Conservation (phyloP, 768 basidiomycete species). For the Tricholomella constricta region DNA sequence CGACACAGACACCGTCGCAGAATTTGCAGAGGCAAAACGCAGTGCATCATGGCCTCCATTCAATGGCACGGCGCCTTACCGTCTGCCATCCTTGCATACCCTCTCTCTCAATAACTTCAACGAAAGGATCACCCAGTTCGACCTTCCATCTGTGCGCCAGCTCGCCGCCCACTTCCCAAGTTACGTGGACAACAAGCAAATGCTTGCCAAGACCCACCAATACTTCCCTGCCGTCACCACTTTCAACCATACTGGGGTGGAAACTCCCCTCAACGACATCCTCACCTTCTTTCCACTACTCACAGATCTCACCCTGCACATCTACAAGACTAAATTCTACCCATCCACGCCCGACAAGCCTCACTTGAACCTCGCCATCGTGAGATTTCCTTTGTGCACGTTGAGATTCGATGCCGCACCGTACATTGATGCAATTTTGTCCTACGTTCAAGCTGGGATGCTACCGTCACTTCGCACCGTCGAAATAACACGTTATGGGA, state of each 20-base stretch:
- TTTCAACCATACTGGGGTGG: background rate
- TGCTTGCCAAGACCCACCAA: background rate
- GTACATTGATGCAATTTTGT: background rate
- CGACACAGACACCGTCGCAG: background rate
- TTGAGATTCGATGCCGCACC: background rate
- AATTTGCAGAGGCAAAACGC: background rate
- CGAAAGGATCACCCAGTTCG: background rate
- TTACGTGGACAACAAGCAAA: no score
- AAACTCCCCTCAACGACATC: background rate
- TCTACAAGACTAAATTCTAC: background rate
- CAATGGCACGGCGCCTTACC: background rate
- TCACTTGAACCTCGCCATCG: no score
- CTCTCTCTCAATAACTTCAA: background rate
- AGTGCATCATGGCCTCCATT: background rate
- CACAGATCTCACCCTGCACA: background rate
- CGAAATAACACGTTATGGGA: background rate
- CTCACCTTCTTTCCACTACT: background rate
- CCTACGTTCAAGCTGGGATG: background rate
- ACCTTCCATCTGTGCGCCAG: background rate
- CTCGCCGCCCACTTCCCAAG: background rate
- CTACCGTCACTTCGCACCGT: background rate
- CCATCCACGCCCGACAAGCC: background rate
- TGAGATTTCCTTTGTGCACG: no score
- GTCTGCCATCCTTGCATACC: slow-evolving; percentile 1
- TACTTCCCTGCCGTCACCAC: background rate